phyloP scores from a whole-genome alignment of 208 protist genomes.

The Porcisia hertigi region DNA sequence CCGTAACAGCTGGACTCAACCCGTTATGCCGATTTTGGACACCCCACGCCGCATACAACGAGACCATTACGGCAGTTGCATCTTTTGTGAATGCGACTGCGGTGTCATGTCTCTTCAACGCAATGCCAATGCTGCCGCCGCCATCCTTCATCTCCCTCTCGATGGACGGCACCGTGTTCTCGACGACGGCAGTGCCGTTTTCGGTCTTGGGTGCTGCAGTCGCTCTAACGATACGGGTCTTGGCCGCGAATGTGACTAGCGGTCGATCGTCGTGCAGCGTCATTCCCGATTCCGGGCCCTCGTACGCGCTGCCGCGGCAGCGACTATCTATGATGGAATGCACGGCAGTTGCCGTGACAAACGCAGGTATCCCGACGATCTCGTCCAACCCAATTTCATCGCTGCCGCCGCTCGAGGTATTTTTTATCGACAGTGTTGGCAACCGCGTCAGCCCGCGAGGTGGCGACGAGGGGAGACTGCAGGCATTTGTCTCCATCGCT shows the following conservation, averaged over 20 bases:
- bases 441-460: neutral
- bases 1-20: neutral
- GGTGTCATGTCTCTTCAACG: neutral
- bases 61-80: neutral
- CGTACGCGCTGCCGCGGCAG: too few relatives aligned
- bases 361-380: neutral
- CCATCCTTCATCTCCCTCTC: conserved; percentile 5
- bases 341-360: too few relatives aligned
- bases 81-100: neutral
- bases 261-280: neutral
- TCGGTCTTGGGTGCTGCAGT: neutral
- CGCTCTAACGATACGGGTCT: neutral
- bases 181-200: neutral
- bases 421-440: conserved; percentile 10
- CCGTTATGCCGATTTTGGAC: neutral
- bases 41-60: too few relatives aligned
- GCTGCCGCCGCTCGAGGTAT: neutral
- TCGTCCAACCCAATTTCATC: neutral
- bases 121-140: neutral
- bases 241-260: neutral
- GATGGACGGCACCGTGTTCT: conserved; percentile 5
- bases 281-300: neutral
- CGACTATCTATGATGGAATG: too few relatives aligned
- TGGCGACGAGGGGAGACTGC: neutral
- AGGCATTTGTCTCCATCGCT: neutral